Percentiles rank a stretch among this genome's conserved stretches.
Conservation (phyloP, 208 protist genomes). For the Giardia muris region DNA sequence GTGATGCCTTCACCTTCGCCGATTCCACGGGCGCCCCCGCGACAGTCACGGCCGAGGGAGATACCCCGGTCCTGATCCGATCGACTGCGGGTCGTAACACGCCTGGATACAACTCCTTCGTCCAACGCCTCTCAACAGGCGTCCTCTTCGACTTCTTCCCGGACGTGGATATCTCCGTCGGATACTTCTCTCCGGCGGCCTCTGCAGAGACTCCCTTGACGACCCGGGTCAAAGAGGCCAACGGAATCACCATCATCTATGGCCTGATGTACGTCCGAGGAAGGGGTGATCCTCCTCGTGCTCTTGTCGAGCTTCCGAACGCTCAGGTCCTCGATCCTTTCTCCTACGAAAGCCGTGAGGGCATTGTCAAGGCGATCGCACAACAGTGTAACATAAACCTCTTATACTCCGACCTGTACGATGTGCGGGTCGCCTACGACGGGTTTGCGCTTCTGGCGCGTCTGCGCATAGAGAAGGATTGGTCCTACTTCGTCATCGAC, state of each 20-base stretch:
- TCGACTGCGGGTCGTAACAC: neutral
- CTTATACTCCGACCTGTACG: neutral
- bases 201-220: neutral
- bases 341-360: neutral
- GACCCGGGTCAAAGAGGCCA: neutral
- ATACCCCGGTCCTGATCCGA: neutral
- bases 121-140: neutral
- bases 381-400: slow-evolving; percentile 3
- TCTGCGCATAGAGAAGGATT: neutral
- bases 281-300: neutral
- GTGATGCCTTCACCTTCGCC: neutral
- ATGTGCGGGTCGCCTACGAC: neutral
- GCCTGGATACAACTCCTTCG: neutral
- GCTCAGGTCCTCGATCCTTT: neutral
- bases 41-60: neutral
- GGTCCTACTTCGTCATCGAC: neutral
- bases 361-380: neutral
- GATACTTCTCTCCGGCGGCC: neutral
- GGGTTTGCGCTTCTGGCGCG: neutral
- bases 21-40: neutral
- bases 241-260: neutral
- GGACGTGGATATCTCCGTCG: neutral
- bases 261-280: neutral
- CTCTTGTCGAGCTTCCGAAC: neutral
- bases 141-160: neutral